Percentiles rank a stretch among this genome's conserved stretches.
phyloP scores from a whole-genome alignment of 441 rosid genomes.

The California macrophylla region DNA sequence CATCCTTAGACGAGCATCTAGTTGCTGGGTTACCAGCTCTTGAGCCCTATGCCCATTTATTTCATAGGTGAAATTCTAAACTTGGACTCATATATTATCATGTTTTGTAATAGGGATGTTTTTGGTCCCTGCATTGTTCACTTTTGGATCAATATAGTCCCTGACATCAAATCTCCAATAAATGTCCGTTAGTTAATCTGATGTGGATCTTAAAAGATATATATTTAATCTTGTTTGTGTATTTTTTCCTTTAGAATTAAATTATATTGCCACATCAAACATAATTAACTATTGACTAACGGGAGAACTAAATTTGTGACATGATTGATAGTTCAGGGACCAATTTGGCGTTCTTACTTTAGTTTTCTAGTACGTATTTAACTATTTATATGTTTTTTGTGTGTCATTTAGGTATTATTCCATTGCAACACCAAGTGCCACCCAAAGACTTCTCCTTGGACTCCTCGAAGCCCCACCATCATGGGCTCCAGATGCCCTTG shows the following conservation, averaged over 20 bases:
- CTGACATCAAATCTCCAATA: no score
- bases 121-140: no score
- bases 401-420: conserved; percentile 71
- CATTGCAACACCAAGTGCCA: conserved; percentile 97
- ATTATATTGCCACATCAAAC: no score
- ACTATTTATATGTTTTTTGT: conserved; percentile 10
- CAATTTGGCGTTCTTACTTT: no score
- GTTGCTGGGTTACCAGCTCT: conserved; percentile 99
- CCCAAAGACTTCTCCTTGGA: conserved; percentile 95
- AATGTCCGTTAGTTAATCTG: no score
- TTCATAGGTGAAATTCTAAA: conserved; percentile 62
- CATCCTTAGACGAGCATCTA: conserved; percentile 88
- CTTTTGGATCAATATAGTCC: no score
- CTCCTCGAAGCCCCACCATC: conserved; percentile 98
- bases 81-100: not conserved
- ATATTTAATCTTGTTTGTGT: no score
- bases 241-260: no score
- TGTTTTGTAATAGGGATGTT: not conserved
- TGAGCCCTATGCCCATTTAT: conserved; percentile 91
- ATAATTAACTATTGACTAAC: no score
- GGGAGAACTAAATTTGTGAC: no score
- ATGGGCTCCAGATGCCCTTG: conserved; percentile 99
- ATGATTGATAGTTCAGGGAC: no score
- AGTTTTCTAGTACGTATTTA: not conserved
- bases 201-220: no score